Evolutionary conservation across 2,329 filamentous ascomycete species (phyloP).

Genomic region (Colletotrichum sp.): DNA sequence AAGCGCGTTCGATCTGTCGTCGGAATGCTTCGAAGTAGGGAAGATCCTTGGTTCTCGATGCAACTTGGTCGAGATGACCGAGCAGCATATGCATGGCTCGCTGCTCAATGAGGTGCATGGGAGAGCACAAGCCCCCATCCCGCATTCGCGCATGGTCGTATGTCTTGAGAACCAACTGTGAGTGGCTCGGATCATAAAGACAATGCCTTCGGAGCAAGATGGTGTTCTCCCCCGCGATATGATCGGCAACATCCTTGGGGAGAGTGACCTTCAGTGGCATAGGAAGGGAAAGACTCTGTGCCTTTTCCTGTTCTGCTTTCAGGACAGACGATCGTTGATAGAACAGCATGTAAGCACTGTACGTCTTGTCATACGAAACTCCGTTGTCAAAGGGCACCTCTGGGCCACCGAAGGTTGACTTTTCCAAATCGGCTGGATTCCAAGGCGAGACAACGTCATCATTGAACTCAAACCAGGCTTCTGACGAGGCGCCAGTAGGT

Average conservation of each 20-base stretch:
- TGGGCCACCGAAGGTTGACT: constrained; percentile 79
- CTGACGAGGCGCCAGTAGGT: constrained; percentile 53
- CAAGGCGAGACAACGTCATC: constrained; percentile 83
- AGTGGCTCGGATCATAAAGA: constrained; percentile 76
- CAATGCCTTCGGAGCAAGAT: constrained; percentile 77
- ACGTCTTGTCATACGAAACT: constrained; percentile 67
- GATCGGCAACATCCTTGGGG: constrained; percentile 51
- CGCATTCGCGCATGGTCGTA: constrained; percentile 61
- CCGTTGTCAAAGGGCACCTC: constrained; percentile 57
- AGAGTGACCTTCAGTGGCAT: constrained; percentile 52
- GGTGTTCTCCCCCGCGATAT: constrained; percentile 76
- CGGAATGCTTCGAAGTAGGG: constrained; percentile 66
- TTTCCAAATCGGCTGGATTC: constrained; percentile 75
- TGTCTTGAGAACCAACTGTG: constrained; percentile 68
- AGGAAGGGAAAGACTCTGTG: constrained; percentile 39
- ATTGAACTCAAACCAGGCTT: constrained; percentile 90
- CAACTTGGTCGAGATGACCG: constrained; percentile 76
- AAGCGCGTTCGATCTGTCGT: constrained; percentile 51
- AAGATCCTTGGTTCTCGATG: constrained; percentile 73
- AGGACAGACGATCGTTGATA: constrained; percentile 83
- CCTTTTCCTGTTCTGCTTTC: constrained; percentile 53
- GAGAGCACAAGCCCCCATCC: constrained; percentile 52
- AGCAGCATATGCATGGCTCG: constrained; percentile 60
- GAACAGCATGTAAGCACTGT: constrained; percentile 97
- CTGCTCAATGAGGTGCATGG: constrained; percentile 40